Conservation (phyloP, 129 eudicot species). For the Sambucus nigra region DNA sequence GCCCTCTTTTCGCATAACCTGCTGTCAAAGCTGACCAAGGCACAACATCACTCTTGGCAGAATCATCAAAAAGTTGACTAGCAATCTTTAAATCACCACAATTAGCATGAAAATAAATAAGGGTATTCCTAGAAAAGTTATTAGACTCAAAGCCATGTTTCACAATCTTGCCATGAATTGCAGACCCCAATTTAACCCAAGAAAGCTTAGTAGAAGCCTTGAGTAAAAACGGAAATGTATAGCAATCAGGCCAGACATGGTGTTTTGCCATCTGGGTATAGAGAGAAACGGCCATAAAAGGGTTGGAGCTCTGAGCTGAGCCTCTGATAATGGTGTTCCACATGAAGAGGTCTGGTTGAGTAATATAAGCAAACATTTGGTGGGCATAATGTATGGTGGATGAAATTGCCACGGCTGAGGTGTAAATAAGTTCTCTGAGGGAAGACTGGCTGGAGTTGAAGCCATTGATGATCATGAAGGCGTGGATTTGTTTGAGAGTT, state of each 20-base stretch:
- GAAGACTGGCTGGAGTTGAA: conserved; percentile 29
- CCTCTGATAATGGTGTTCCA: conserved; percentile 88
- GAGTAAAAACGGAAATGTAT: conserved; percentile 65
- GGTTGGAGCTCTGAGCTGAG: conserved; percentile 66
- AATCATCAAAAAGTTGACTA: conserved; percentile 42
- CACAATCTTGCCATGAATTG: conserved; percentile 49
- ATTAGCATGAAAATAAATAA: conserved; percentile 65
- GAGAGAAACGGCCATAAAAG: conserved; percentile 33
- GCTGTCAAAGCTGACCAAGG: conserved; percentile 85
- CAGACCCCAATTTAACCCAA: conserved; percentile 45
- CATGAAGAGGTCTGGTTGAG: conserved; percentile 61
- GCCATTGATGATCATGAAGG: conserved; percentile 52
- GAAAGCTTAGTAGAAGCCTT: conserved; percentile 69
- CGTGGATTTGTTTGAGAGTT: conserved; percentile 54
- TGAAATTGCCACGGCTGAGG: conserved; percentile 35
- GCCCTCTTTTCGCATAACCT: conserved; percentile 75
- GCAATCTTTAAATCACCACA: conserved; percentile 53
- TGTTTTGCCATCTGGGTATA: conserved; percentile 51
- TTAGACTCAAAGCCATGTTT: conserved; percentile 54
- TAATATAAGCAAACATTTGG: conserved; percentile 57
- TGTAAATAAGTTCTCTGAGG: conserved; percentile 51
- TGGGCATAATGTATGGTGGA: conserved; percentile 56
- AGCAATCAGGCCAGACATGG: conserved; percentile 45
- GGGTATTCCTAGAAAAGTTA: conserved; percentile 44
- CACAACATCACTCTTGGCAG: conserved; percentile 42